A percentile compares a stretch with the other conserved stretches of the same genome.
phyloP scores from a whole-genome alignment of 2,329 filamentous ascomycete genomes.

The Dendryphion nanum region DNA sequence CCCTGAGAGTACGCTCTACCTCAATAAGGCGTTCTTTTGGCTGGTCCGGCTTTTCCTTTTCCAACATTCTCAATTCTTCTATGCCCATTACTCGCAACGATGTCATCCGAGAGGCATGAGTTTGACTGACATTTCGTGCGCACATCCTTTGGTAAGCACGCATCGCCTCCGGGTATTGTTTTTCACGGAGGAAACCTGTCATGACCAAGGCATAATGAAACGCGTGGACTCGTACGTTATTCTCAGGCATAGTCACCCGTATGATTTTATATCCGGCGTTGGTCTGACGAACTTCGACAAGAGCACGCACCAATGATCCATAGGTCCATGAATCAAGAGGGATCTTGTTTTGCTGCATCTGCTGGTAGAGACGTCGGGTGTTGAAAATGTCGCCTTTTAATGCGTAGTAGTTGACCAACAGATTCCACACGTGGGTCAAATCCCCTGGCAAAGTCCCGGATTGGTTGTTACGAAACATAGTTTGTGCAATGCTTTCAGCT shows the following conservation, averaged over 20 bases:
- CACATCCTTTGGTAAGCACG: conserved; percentile 49
- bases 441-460: conserved; percentile 46
- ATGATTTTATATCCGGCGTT: conserved; percentile 56
- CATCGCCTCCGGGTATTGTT: conserved; percentile 48
- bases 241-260: conserved; percentile 50
- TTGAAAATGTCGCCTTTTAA: conserved; percentile 57
- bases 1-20: conserved; percentile 26
- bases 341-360: conserved; percentile 55
- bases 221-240: conserved; percentile 44
- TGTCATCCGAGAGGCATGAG: conserved; percentile 45
- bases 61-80: conserved; percentile 17
- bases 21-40: conserved; percentile 17
- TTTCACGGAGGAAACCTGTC: conserved; percentile 46
- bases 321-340: conserved; percentile 59
- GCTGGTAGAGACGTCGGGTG: conserved; percentile 53
- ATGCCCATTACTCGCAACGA: conserved; percentile 28
- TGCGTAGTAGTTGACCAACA: conserved; percentile 69
- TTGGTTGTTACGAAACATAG: conserved; percentile 51
- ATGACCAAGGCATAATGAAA: conserved; percentile 57
- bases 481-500: conserved; percentile 54
- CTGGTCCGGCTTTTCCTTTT: conserved; percentile 10
- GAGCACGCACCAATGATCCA: conserved; percentile 58
- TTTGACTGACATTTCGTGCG: conserved; percentile 36
- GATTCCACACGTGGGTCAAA: conserved; percentile 72
- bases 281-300: conserved; percentile 54